Percentiles rank a stretch among this genome's conserved stretches.
phyloP scores from a whole-genome alignment of 805 yeast genomes.

The Pichia cabralensis region DNA sequence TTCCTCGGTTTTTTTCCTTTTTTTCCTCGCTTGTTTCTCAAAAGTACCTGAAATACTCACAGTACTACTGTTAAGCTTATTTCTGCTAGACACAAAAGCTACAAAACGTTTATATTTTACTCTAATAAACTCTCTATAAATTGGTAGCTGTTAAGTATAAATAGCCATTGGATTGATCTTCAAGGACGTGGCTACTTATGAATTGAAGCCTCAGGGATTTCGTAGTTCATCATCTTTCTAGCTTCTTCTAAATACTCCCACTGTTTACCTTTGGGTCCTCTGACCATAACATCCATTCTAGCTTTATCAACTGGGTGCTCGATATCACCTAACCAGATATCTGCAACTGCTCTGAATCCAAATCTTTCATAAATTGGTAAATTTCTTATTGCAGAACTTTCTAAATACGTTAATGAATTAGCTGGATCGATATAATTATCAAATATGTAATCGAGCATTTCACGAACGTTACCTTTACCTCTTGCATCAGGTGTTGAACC shows the following conservation, averaged over 20 bases:
- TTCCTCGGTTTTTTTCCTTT: too few species aligned
- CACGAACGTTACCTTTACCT: constrained; percentile 48
- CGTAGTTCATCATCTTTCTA: constrained; percentile 19
- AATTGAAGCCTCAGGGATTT: constrained; percentile 14
- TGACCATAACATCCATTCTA: constrained; percentile 30
- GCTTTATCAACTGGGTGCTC: constrained; percentile 23
- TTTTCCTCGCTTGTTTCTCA: too few species aligned
- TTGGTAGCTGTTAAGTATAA: too few species aligned
- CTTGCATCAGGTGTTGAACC: constrained; percentile 34
- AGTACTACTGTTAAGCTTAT: too few species aligned
- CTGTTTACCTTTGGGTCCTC: constrained; percentile 25
- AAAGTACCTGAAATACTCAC: too few species aligned
- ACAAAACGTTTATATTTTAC: too few species aligned
- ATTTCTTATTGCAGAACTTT: constrained; percentile 35
- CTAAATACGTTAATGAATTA: constrained; percentile 36
- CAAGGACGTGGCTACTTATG: constrained; percentile 2
- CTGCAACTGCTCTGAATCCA: constrained; percentile 40
- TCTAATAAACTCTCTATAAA: too few species aligned
- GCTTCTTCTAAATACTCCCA: constrained; percentile 22
- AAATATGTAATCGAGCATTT: constrained; percentile 40
- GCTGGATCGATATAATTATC: constrained; percentile 33
- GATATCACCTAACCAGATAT: constrained; percentile 33
- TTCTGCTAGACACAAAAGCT: too few species aligned
- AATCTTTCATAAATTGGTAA: constrained; percentile 45
- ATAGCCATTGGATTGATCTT: too few species aligned